Percentiles rank a stretch among this genome's conserved stretches.
Evolutionary conservation across 208 protist genomes (phyloP).

Genomic region (Acanthamoeba quina): DNA sequence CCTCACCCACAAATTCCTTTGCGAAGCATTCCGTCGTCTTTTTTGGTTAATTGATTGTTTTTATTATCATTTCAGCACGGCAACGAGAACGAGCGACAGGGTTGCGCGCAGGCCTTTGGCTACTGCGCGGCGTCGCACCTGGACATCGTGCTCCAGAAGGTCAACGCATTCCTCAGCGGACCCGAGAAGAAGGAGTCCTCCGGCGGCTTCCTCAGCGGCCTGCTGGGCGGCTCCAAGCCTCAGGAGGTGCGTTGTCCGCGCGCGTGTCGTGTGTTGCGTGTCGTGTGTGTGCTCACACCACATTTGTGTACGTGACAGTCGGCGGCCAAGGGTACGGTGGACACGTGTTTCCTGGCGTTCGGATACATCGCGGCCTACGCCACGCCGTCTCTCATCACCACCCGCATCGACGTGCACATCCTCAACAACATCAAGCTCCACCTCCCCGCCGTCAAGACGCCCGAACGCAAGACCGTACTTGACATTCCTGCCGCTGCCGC

Average conservation of each 20-base stretch:
- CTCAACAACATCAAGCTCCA: constrained; percentile 75
- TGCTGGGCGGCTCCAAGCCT: constrained; percentile 72
- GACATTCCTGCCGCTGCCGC: not conserved
- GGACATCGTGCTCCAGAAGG: constrained; percentile 82
- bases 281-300: too few relatives aligned
- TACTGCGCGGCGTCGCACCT: constrained; percentile 79
- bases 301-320: not conserved
- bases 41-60: too few relatives aligned
- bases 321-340: constrained; percentile 66
- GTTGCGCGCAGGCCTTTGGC: constrained; percentile 82
- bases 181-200: constrained; percentile 66
- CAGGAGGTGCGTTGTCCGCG: not conserved
- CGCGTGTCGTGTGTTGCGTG: too few relatives aligned
- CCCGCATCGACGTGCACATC: constrained; percentile 83
- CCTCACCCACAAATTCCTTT: not conserved
- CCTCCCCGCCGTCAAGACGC: constrained; percentile 66
- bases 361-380: constrained; percentile 80
- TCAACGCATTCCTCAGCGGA: constrained; percentile 50
- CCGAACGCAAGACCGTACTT: constrained; percentile 74
- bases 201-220: constrained; percentile 30
- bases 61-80: constrained; percentile 74
- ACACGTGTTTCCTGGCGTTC: constrained; percentile 76
- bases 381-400: constrained; percentile 71
- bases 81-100: constrained; percentile 77
- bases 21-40: not conserved